Evolutionary conservation across 305 asterid species (phyloP), one percentile per base, ranked within the genome.

Genomic region (Withania somnifera): DNA sequence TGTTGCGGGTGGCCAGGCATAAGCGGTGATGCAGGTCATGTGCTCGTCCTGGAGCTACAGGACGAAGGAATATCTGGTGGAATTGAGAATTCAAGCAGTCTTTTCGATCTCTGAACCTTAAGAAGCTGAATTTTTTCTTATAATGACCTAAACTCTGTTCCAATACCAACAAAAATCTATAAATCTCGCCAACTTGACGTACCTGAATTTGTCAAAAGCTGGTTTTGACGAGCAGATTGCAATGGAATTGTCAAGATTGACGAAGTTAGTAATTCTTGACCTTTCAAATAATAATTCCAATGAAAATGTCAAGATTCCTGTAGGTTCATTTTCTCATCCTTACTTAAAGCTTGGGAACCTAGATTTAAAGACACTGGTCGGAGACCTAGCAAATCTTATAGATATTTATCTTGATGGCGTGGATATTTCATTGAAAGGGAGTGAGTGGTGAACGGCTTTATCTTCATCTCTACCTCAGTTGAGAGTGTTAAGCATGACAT

Each of bases 341-440:
- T 34, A 34, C 42, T 38, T 45, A 45, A 45, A 45, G 14, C 51
- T 45, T 0, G 15, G 3, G 51, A 45, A 4, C 14, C 14, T 4
- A 1, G 84, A 84, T 80, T 20, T 94, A 80, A 58, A 60, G 68
- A 51, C 10, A 20, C 85, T 94, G 2, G 87, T 90, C 54, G 87
- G 84, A 85, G 88, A 89, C 58, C 88, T 92, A 7, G 67, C 84
- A 4, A 57, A 81, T 36, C 91, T 94, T 17, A 80, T 13, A 63
- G 88, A 86, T 36, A 90, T 93, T n/a, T 81, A 90, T 78, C 97
- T 92, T 7, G 97, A 94, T 38, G 81, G 87, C 5, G 94, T 94
- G 51, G 19, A 83, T 63, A 78, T 92, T 77, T 88, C 94, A 0
- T 45, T 88, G 51, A 84, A 83, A 7, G 84, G 77, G 11, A 82